phyloP scores from a whole-genome alignment of 306 rosid species.

The Fagus sylvatica region DNA sequence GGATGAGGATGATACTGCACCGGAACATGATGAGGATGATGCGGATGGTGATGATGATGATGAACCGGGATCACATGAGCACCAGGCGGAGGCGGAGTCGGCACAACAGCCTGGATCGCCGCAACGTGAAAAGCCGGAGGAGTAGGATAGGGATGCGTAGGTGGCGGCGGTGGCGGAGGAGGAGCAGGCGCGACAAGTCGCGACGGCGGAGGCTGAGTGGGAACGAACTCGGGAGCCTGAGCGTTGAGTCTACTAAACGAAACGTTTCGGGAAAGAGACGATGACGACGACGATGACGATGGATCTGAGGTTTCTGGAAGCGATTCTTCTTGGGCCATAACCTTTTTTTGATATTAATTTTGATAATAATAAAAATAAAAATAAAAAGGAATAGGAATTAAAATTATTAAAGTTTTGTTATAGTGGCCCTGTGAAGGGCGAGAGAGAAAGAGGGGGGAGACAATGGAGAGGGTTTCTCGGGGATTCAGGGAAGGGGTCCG shows the following conservation, averaged over 20 bases:
- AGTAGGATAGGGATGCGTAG: conserved; percentile 35
- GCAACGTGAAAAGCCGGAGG: conserved; percentile 56
- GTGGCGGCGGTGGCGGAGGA: not conserved
- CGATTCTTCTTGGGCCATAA: conserved; percentile 56
- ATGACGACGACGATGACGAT: conserved; percentile 45
- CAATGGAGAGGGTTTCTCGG: conserved; percentile 40
- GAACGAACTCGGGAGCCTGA: conserved; percentile 84
- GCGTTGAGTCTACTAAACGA: conserved; percentile 92
- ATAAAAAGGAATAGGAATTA: too few relatives aligned
- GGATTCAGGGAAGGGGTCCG: not conserved
- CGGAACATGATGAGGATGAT: conserved; percentile 45
- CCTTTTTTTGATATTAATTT: too few relatives aligned
- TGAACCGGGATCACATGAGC: conserved; percentile 42
- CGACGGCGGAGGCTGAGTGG: conserved; percentile 44
- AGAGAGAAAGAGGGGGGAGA: not conserved
- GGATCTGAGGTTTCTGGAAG: conserved; percentile 32
- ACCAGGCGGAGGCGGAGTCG: conserved; percentile 20
- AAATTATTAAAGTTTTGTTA: too few relatives aligned
- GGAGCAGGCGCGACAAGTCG: conserved; percentile 41
- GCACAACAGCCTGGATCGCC: conserved; percentile 48
- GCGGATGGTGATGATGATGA: conserved; percentile 35
- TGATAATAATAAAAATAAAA: too few relatives aligned
- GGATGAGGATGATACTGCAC: conserved; percentile 56
- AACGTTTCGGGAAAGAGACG: conserved; percentile 50
- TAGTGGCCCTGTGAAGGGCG: conserved; percentile 21